Evolutionary conservation across 345 rosid species (phyloP).

Genomic region (Turritis glabra): DNA sequence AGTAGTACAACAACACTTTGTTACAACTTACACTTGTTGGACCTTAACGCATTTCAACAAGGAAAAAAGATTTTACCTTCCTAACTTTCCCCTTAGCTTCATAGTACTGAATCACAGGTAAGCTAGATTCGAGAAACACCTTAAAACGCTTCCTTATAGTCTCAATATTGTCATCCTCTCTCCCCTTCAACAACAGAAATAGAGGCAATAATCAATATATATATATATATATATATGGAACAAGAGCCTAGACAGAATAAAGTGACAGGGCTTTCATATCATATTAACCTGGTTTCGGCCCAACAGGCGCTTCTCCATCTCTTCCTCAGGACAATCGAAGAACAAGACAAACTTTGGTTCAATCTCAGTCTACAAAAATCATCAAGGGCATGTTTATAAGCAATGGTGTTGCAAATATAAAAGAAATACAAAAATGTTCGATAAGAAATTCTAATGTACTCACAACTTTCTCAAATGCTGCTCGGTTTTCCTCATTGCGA

Average conservation of each 20-base stretch:
- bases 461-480: constrained; percentile 77
- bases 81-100: constrained; percentile 62
- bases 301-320: constrained; percentile 71
- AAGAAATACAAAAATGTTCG: not conserved
- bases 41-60: not conserved
- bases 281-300: constrained; percentile 68
- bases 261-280: not conserved
- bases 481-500: constrained; percentile 85
- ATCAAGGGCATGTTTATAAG: not conserved
- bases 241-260: not conserved
- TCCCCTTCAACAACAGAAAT: constrained; percentile 51
- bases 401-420: not conserved
- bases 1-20: constrained; percentile 26
- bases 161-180: constrained; percentile 82
- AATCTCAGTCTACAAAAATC: constrained; percentile 47
- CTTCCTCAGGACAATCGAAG: constrained; percentile 56
- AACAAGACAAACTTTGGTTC: constrained; percentile 53
- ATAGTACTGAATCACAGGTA: constrained; percentile 67
- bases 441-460: constrained; percentile 22
- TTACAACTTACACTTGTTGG: not conserved
- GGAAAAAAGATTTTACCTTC: constrained; percentile 46
- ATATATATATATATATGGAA: not conserved
- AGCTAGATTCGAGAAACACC: constrained; percentile 66
- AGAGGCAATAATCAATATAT: constrained; percentile 10
- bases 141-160: constrained; percentile 71